Conservation (phyloP, 306 rosid genomes). For the Glycine tomentella region DNA sequence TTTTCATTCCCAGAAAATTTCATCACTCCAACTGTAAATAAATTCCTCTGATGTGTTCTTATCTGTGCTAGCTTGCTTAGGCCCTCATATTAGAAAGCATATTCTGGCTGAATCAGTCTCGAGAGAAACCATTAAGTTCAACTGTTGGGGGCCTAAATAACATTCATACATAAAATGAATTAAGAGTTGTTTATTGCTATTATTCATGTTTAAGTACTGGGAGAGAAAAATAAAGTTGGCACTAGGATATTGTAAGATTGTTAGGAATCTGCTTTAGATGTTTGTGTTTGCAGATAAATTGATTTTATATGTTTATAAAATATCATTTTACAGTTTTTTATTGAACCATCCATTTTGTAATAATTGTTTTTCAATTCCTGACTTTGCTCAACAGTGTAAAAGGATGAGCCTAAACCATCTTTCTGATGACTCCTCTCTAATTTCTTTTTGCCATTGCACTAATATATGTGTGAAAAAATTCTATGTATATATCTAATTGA, state of each 20-base stretch:
- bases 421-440: slow-evolving; percentile 31
- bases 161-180: too few relatives aligned
- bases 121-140: slow-evolving; percentile 9
- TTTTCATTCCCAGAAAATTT: slow-evolving; percentile 11
- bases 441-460: slow-evolving; percentile 28
- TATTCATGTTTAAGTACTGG: too few relatives aligned
- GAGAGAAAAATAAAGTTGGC: too few relatives aligned
- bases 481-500: slow-evolving; percentile 16
- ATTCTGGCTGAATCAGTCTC: slow-evolving; percentile 29
- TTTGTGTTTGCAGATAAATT: too few relatives aligned
- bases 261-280: too few relatives aligned
- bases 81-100: slow-evolving; percentile 24
- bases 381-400: slow-evolving; percentile 7
- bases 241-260: too few relatives aligned
- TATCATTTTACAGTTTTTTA: background rate
- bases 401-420: slow-evolving; percentile 36
- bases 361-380: slow-evolving; percentile 1
- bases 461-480: background rate
- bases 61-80: slow-evolving; percentile 31
- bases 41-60: slow-evolving; percentile 12
- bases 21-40: slow-evolving; percentile 17
- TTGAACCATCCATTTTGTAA: background rate
- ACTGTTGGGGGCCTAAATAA: too few relatives aligned
- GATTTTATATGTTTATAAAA: too few relatives aligned
- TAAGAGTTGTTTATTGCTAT: too few relatives aligned